These are phyloP conservation scores for Apiotrichum brassicae DNA, from an alignment of 1,284 basidiomycete species.

Conservation along the genomic window DNA sequence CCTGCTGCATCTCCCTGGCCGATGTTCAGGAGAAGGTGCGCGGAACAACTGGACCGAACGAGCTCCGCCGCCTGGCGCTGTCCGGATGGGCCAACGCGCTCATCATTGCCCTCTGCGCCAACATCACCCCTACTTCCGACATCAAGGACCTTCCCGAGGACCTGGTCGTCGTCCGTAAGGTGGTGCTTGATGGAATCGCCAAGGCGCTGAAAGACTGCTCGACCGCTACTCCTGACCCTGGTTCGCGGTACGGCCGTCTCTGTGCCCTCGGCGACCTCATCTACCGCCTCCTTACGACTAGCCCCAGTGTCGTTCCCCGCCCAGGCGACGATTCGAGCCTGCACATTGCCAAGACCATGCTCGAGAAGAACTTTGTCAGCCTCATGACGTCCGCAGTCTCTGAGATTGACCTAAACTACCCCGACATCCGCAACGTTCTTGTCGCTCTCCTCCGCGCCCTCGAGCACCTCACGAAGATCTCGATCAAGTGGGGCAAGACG, in stretches of 20 bases:
- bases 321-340: slow-evolving; percentile 31
- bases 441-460: slow-evolving; percentile 80
- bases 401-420: slow-evolving; percentile 94
- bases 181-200: slow-evolving; percentile 80
- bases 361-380: slow-evolving; percentile 94
- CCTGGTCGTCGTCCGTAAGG: slow-evolving; percentile 77
- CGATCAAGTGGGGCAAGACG: slow-evolving; percentile 90
- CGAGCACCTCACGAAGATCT: slow-evolving; percentile 86
- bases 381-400: slow-evolving; percentile 81
- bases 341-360: slow-evolving; percentile 89
- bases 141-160: slow-evolving; percentile 70
- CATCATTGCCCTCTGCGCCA: slow-evolving; percentile 83
- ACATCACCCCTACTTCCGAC: slow-evolving; percentile 57
- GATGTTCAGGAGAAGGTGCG: slow-evolving; percentile 14
- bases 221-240: slow-evolving; percentile 56
- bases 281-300: slow-evolving; percentile 76
- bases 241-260: slow-evolving; percentile 79
- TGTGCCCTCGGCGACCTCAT: slow-evolving; percentile 83
- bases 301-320: slow-evolving; percentile 54
- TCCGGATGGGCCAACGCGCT: slow-evolving; percentile 81
- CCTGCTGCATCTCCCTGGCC: slow-evolving; percentile 64
- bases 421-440: slow-evolving; percentile 78
- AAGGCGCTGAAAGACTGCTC: slow-evolving; percentile 78
- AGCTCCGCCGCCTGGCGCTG: slow-evolving; percentile 51
- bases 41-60: slow-evolving; percentile 2